Evolutionary conservation across 306 rosid genomes (phyloP).

Genomic region (Crataegus laevigata): DNA sequence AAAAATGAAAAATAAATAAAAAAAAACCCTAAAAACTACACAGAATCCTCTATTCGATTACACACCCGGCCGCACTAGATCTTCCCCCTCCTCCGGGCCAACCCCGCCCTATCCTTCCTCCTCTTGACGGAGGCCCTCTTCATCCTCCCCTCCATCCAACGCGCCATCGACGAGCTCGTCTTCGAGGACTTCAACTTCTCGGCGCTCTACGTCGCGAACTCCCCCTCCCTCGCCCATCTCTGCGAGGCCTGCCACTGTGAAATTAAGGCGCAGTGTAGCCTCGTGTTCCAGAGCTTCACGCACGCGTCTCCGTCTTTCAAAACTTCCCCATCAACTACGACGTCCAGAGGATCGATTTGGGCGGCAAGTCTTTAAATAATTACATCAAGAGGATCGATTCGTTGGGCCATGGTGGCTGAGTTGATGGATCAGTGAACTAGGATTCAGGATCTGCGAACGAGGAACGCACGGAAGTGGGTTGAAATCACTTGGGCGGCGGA

Average conservation of each 20-base stretch:
- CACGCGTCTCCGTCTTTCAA: constrained; percentile 83
- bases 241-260: constrained; percentile 70
- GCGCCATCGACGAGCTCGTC: constrained; percentile 67
- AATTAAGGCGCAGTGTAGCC: constrained; percentile 69
- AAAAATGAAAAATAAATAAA: no score
- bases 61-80: not conserved
- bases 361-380: constrained; percentile 85
- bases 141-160: constrained; percentile 72
- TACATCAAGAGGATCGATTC: constrained; percentile 37
- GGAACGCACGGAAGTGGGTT: constrained; percentile 77
- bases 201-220: constrained; percentile 57
- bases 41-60: no score
- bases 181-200: constrained; percentile 80
- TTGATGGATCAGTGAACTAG: no score
- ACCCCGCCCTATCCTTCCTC: constrained; percentile 57
- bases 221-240: constrained; percentile 66
- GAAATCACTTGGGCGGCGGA: constrained; percentile 66
- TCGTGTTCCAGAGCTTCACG: constrained; percentile 64
- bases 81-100: constrained; percentile 49
- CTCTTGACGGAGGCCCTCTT: constrained; percentile 83
- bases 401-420: no score
- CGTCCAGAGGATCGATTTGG: constrained; percentile 68
- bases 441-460: constrained; percentile 72
- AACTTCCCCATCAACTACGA: constrained; percentile 71
- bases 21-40: no score